Conservation (phyloP, 1,284 basidiomycete species). For the Cerioporus squamosus region DNA sequence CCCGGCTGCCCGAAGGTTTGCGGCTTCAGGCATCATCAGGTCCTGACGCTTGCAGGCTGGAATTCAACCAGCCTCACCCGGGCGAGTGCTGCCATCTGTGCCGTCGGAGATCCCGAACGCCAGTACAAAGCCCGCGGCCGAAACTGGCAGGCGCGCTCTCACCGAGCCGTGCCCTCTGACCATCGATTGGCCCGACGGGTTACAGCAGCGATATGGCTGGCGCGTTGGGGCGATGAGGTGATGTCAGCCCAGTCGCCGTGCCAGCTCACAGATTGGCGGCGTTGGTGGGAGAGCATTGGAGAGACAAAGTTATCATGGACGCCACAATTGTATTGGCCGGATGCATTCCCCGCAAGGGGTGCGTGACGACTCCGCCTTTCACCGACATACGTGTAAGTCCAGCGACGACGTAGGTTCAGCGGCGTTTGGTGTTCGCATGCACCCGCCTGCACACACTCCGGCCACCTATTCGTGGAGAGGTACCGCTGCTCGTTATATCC, state of each 20-base stretch:
- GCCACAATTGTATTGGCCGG: conserved; percentile 20
- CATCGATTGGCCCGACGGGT: conserved; percentile 1
- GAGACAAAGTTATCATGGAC: conserved; percentile 7
- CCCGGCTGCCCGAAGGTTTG: conserved; percentile 11
- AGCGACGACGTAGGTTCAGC: conserved; percentile 13
- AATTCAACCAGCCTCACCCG: background rate
- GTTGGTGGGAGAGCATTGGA: conserved; percentile 6
- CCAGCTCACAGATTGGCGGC: background rate
- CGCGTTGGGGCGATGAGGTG: background rate
- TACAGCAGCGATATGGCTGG: background rate
- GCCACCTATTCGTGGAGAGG: background rate
- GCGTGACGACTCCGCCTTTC: conserved; percentile 6
- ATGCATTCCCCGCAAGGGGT: conserved; percentile 5
- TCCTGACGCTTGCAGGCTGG: background rate
- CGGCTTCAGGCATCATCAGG: background rate
- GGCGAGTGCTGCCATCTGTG: background rate
- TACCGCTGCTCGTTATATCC: background rate
- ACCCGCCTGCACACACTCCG: background rate
- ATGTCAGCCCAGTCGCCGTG: conserved; percentile 17
- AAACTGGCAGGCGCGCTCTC: background rate
- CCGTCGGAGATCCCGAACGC: conserved; percentile 11
- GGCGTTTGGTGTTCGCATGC: conserved; percentile 3
- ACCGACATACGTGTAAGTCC: conserved; percentile 8
- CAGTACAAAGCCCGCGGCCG: background rate
- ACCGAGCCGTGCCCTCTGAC: background rate